Conservation (phyloP, 345 rosid genomes). For the Rhodamnia rubescens region DNA sequence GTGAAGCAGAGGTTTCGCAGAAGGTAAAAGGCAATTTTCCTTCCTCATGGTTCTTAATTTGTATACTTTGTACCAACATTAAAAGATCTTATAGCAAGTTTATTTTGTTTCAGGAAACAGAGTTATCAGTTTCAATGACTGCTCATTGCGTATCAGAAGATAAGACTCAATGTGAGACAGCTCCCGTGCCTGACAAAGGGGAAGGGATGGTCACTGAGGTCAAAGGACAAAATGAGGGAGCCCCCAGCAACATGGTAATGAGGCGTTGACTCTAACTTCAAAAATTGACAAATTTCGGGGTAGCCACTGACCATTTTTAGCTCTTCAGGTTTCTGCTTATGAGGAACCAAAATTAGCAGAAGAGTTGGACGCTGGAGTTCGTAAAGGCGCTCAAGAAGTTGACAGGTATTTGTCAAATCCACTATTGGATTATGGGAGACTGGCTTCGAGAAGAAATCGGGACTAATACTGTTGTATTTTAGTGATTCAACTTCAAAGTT, state of each 20-base stretch:
- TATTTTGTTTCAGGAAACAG: conserved; percentile 23
- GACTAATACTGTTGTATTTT: neutral
- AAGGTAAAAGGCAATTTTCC: conserved; percentile 32
- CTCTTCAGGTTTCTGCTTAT: conserved; percentile 15
- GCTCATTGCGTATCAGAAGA: conserved; percentile 7
- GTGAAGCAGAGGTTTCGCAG: conserved; percentile 45
- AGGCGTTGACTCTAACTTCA: neutral
- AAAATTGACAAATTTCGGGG: neutral
- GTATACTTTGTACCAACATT: neutral
- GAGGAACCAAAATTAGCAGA: conserved; percentile 5
- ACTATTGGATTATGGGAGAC: neutral
- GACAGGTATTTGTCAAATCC: conserved; percentile 24
- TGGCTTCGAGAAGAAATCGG: neutral
- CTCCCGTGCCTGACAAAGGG: conserved; percentile 3
- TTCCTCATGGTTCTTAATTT: neutral
- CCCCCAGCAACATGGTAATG: conserved; percentile 9
- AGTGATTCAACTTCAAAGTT: conserved; percentile 1
- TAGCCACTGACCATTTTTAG: neutral
- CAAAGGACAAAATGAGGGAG: conserved; percentile 1
- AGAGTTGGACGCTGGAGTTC: neutral
- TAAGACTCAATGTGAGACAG: conserved; percentile 3
- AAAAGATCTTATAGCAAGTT: neutral
- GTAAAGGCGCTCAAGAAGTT: conserved; percentile 8
- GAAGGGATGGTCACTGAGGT: neutral
- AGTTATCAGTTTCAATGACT: conserved; percentile 20